Evolutionary conservation across 257 asterid species (phyloP), one percentile per base, ranked within the genome.

Genomic region (Haberlea rhodopensis): DNA sequence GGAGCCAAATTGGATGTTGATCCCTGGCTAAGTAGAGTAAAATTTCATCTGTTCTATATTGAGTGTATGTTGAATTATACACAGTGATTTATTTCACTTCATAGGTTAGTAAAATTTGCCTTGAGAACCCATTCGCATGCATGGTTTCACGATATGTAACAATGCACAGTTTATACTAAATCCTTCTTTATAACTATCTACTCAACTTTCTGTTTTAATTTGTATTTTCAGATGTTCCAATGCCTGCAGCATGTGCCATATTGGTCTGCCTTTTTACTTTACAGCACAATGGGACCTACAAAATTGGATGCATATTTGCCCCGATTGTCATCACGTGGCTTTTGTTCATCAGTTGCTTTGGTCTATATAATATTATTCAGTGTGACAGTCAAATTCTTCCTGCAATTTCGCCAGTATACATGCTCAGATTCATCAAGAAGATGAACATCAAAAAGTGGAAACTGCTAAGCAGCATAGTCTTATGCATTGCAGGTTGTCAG

Each of bases 271-370:
- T 92, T 45, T 92, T 92, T 86, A 80, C 86, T 60, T 66, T 92
- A 83, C 99, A 89, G 78, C 89, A 73, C 16, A 81, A 82, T n/a
- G 99, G 99, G 60, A 87, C 91, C 29, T 75, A 85, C 68, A 89
- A 70, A 79, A 78, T 92, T 3, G 97, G 97, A 59, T 70, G 78
- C 79, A 71, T 87, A 57, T 92, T 92, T 72, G 96, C 99, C 72
- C 99, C 99, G 65, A 69, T 92, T 32, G 92, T 92, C 58, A 82
- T 89, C 60, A 63, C 81, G 46, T 92, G 99, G 99, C 87, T 89
- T 63, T 6, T 80, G 48, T 84, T 85, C 82, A 82, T 81, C 60
- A 73, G 85, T 25, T 87, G 97, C 6, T 77, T 80, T 6, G 96
- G 99, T 53, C 71, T 92, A 4, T 92, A 87, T 77, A 92, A 92